Evolutionary conservation across 768 basidiomycete genomes (phyloP).

Genomic region (Rhizopogon salebrosus): DNA sequence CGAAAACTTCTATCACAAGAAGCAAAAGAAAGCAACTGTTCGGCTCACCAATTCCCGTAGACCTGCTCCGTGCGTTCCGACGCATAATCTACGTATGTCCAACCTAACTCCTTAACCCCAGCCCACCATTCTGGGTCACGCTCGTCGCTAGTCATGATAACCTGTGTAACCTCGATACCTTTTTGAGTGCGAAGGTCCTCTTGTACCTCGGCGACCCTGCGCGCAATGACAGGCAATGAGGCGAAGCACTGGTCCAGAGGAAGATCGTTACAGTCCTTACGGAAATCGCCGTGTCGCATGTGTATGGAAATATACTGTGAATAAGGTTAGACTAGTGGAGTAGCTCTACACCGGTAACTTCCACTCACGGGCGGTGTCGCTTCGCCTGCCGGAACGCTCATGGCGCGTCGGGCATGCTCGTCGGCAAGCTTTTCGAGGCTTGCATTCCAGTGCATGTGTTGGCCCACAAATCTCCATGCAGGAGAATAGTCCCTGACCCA

Average conservation of each 20-base stretch:
- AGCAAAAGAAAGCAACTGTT: background rate
- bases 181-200: conserved; percentile 40
- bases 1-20: background rate
- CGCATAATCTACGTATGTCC: conserved; percentile 48
- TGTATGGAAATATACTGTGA: conserved; percentile 54
- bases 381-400: conserved; percentile 32
- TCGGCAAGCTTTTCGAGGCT: conserved; percentile 37
- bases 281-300: conserved; percentile 52
- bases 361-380: conserved; percentile 43
- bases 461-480: conserved; percentile 52
- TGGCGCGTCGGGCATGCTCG: conserved; percentile 39
- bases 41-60: conserved; percentile 45
- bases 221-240: conserved; percentile 46
- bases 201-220: conserved; percentile 52
- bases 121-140: conserved; percentile 52
- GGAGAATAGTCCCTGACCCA: conserved; percentile 54
- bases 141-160: conserved; percentile 66
- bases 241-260: conserved; percentile 46
- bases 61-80: conserved; percentile 33
- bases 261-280: conserved; percentile 36
- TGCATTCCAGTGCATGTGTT: conserved; percentile 46
- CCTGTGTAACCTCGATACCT: conserved; percentile 42
- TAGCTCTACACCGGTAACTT: background rate
- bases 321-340: background rate
- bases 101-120: conserved; percentile 44